Percentiles rank a stretch among this genome's conserved stretches.
phyloP scores from a whole-genome alignment of 225 moss, liverwort and hornwort species.

The Climacium dendroides region DNA sequence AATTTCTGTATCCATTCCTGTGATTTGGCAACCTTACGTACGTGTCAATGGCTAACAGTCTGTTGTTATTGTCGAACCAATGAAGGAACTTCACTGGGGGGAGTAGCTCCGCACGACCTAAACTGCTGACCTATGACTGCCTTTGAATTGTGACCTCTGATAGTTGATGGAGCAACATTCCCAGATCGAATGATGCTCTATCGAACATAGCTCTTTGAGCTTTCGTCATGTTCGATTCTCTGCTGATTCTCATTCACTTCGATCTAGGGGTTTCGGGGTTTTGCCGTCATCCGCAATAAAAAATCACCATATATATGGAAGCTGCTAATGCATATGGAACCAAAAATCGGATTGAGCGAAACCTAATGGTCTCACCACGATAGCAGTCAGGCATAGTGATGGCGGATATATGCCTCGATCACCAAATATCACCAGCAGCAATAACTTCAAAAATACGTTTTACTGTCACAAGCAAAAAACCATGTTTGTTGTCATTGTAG shows the following conservation, averaged over 20 bases:
- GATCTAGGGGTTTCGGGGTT: not conserved
- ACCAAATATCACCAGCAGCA: slow-evolving; percentile 41
- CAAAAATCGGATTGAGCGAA: not conserved
- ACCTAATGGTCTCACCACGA: not conserved
- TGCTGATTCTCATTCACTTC: not conserved
- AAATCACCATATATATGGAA: not conserved
- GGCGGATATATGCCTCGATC: not conserved
- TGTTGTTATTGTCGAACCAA: not conserved
- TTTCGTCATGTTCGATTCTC: not conserved
- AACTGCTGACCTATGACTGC: not conserved
- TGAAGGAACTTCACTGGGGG: not conserved
- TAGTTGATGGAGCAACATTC: not conserved
- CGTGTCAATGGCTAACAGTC: not conserved
- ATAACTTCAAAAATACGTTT: slow-evolving; percentile 22
- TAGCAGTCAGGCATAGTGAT: not conserved
- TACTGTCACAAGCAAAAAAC: not conserved
- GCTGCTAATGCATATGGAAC: not conserved
- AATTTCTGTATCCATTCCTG: too few species aligned
- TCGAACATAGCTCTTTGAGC: not conserved
- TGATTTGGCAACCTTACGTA: not conserved
- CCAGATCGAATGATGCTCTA: not conserved
- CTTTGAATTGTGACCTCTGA: not conserved
- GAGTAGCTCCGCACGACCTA: not conserved
- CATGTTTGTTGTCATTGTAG: not conserved
- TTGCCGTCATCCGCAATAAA: not conserved